Conservation (phyloP, 148 eudicot species). For the Chenopodium formosanum region DNA sequence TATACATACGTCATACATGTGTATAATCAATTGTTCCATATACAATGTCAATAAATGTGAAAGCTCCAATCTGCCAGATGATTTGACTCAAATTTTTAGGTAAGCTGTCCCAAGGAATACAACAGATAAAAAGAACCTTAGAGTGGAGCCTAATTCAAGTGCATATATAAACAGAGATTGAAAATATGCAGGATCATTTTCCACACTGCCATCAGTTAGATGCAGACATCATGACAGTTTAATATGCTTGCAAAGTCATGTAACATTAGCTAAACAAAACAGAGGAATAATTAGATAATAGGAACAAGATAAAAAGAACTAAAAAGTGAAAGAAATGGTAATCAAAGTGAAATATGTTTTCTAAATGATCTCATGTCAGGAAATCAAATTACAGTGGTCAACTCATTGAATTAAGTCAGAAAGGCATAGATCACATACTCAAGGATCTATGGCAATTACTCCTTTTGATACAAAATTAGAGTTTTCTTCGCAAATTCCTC, state of each 20-base stretch:
- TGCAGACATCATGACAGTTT: background rate
- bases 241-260: background rate
- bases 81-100: background rate
- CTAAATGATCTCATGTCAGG: background rate
- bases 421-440: background rate
- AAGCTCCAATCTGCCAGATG: background rate
- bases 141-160: background rate
- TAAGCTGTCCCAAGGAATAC: background rate
- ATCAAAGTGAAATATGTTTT: background rate
- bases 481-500: background rate
- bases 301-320: background rate
- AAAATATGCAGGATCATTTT: background rate
- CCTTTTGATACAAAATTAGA: background rate
- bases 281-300: background rate
- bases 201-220: background rate
- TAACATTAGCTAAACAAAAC: background rate
- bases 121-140: background rate
- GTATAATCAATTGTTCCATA: background rate
- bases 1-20: background rate
- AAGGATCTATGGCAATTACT: background rate
- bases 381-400: background rate
- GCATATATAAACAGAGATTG: background rate
- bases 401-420: background rate
- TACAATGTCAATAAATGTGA: background rate
- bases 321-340: background rate